Conservation (phyloP, 2,329 filamentous ascomycete species). For the Talaromyces islandicus region DNA sequence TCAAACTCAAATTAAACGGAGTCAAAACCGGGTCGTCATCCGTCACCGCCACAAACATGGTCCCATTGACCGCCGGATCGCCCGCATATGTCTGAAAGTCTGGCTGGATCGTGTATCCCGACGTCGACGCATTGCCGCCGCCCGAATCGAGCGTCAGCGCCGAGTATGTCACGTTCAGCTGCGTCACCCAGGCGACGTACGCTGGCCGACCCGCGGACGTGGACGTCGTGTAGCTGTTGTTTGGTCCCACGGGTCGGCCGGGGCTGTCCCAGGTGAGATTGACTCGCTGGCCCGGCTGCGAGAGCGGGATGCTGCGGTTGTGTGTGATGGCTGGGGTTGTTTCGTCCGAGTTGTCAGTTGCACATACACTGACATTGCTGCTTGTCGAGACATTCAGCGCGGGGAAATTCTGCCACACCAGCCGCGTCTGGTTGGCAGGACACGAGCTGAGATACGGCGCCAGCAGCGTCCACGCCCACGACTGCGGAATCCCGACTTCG, state of each 20-base stretch:
- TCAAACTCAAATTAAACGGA: constrained; percentile 66
- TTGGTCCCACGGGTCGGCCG: constrained; percentile 65
- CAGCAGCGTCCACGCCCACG: constrained; percentile 76
- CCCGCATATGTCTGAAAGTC: constrained; percentile 60
- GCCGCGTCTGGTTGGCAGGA: constrained; percentile 63
- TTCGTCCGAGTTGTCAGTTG: constrained; percentile 38
- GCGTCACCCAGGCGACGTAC: constrained; percentile 70
- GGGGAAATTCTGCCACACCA: constrained; percentile 83
- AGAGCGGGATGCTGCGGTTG: constrained; percentile 66
- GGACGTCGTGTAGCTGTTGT: constrained; percentile 72
- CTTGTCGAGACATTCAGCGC: constrained; percentile 66
- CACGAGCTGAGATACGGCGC: constrained; percentile 77
- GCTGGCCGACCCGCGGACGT: constrained; percentile 51
- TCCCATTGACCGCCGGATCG: constrained; percentile 67
- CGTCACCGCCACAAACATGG: constrained; percentile 72
- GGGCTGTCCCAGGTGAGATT: constrained; percentile 67
- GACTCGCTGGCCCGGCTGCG: constrained; percentile 67
- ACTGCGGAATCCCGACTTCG: constrained; percentile 71
- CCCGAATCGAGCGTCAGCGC: constrained; percentile 48
- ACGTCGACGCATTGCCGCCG: constrained; percentile 30
- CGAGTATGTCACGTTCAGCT: constrained; percentile 70
- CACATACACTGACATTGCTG: constrained; percentile 47
- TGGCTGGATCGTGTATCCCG: constrained; percentile 67
- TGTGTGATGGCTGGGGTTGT: constrained; percentile 61
- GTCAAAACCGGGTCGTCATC: constrained; percentile 63